Evolutionary conservation across 164 flowering plant genomes (phyloP), one percentile per base, ranked within the genome.

Genomic region (Magnolia officinalis): DNA sequence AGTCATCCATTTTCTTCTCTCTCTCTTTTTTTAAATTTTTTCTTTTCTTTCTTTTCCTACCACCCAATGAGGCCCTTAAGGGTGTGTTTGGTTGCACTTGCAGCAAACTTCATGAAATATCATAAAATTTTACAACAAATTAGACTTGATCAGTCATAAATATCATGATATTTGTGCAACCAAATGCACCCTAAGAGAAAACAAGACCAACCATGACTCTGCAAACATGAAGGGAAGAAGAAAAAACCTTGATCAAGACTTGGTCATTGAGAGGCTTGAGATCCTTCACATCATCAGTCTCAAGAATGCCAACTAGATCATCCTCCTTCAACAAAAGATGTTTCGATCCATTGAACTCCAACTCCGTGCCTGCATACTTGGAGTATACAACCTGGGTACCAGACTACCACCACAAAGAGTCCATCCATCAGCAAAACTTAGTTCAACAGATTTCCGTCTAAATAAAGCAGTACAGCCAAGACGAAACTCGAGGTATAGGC

Each of bases 271-370:
- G 75, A 59, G 98, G 98, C 83, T 93, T 89, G 67, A 95, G 84
- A 81, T 93, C 96, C 85, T 93, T 92, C 70, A 92, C 77, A 63
- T 95, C 98, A 72, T 93, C 98, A 2, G 93, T 93, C 67, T 92
- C 93, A n/a, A 95, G 96, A 70, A 89, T 85, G 51, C 99, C 99
- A 74, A 95, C 89, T 63, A 95, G 89, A 73, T 93, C 98, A 83
- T 95, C 99, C 83, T 95, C 99, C 85, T 92, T 95, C 83, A 95
- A 72, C 8, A 95, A 82, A 65, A 95, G 91, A 85, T 95, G 98
- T 69, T 81, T 90, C 31, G 85, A 14, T 61, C 92, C 98, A 77
- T 89, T 84, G 82, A 93, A 89, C 75, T 92, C 97, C 50, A 95
- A 76, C 73, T 95, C 98, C 19, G 98, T 95, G 37, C 98, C 98